phyloP scores from a whole-genome alignment of 306 rosid species.

The Boehmeria nivea region DNA sequence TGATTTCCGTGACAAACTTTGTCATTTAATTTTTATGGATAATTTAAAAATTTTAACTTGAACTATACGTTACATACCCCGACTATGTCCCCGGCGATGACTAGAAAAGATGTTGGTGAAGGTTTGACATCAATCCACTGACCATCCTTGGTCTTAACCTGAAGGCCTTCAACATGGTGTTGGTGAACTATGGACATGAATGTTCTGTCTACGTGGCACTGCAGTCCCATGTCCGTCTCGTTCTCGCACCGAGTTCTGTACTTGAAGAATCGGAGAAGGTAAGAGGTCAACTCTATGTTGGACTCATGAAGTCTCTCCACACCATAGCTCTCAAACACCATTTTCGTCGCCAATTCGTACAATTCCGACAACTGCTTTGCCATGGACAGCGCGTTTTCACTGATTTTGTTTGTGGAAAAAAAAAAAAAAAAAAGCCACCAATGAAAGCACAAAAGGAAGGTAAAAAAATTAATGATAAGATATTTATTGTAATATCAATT shows the following conservation, averaged over 20 bases:
- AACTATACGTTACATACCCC: constrained; percentile 25
- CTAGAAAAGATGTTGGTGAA: constrained; percentile 21
- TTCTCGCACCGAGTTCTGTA: constrained; percentile 19
- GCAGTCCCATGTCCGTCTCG: constrained; percentile 26
- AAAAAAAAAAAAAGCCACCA: too few relatives aligned
- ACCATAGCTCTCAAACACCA: constrained; percentile 40
- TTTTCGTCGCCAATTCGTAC: constrained; percentile 25
- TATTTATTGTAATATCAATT: background rate
- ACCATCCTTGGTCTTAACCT: constrained; percentile 21
- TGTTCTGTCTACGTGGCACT: constrained; percentile 29
- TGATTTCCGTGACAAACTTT: too few relatives aligned
- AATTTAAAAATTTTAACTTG: too few relatives aligned
- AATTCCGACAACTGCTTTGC: constrained; percentile 26
- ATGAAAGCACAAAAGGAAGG: background rate
- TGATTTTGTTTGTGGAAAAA: constrained; percentile 11
- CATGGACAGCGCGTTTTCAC: constrained; percentile 22
- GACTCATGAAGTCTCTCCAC: constrained; percentile 12
- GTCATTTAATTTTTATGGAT: too few relatives aligned
- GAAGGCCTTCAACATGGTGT: constrained; percentile 26
- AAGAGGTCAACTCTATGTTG: constrained; percentile 10
- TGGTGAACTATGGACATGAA: constrained; percentile 34
- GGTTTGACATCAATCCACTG: constrained; percentile 32
- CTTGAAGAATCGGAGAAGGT: constrained; percentile 29
- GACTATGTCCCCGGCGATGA: constrained; percentile 34
- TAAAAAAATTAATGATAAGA: background rate